Conservation (phyloP, 345 rosid species). For the Acer saccharum region DNA sequence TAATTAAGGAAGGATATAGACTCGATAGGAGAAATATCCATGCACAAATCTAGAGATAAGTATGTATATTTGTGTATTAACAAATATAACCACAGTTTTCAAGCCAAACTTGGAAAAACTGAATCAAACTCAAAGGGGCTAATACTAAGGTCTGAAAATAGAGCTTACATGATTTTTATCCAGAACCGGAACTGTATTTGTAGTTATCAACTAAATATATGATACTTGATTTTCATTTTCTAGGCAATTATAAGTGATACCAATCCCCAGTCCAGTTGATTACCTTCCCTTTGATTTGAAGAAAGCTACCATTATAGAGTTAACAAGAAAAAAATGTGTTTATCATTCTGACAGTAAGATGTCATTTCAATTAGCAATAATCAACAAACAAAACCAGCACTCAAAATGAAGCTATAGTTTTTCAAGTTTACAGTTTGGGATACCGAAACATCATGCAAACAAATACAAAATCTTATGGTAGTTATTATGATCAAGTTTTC, state of each 20-base stretch:
- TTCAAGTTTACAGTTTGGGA: background rate
- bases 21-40: background rate
- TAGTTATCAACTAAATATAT: background rate
- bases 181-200: background rate
- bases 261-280: background rate
- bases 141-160: background rate
- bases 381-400: background rate
- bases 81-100: background rate
- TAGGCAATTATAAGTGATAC: background rate
- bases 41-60: background rate
- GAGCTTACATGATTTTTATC: background rate
- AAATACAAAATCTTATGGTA: slow-evolving; percentile 1
- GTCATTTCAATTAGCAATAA: background rate
- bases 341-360: too few relatives aligned
- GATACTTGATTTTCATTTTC: background rate
- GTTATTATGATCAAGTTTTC: slow-evolving; percentile 5
- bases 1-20: background rate
- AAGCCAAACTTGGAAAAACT: background rate
- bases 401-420: background rate
- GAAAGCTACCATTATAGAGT: background rate
- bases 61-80: background rate
- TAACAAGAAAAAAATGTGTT: background rate
- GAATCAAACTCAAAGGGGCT: background rate
- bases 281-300: background rate
- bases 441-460: background rate